A percentile compares a stretch with the other conserved stretches of the same genome.
Conservation (phyloP, 2,329 filamentous ascomycete species). For the Penicillium sp. region DNA sequence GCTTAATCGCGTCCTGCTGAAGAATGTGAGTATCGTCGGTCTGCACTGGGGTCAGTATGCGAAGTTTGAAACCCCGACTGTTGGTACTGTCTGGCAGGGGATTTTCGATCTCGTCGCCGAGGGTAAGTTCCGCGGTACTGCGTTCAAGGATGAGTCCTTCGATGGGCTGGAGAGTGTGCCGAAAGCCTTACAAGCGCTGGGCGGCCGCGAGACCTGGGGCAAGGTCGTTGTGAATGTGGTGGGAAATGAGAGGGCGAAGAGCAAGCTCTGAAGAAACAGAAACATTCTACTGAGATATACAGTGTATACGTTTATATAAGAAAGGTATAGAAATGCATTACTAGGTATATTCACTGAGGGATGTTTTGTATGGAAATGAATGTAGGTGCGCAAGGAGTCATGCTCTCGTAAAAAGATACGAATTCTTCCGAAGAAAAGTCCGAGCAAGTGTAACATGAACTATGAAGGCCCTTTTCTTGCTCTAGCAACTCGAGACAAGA, state of each 20-base stretch:
- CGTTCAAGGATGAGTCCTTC: constrained; percentile 76
- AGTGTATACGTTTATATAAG: not conserved
- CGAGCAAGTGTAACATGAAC: constrained; percentile 40
- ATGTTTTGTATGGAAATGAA: constrained; percentile 7
- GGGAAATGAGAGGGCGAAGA: constrained; percentile 59
- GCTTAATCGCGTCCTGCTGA: constrained; percentile 85
- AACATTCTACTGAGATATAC: not conserved
- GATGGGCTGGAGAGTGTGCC: constrained; percentile 75
- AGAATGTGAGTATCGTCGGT: constrained; percentile 87
- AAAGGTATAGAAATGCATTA: not conserved
- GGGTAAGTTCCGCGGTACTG: constrained; percentile 75
- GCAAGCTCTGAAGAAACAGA: constrained; percentile 29
- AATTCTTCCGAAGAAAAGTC: constrained; percentile 12
- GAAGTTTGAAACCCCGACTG: constrained; percentile 63
- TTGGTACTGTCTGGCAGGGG: constrained; percentile 72
- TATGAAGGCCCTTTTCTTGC: constrained; percentile 43
- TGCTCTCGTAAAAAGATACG: constrained; percentile 36
- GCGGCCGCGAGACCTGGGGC: constrained; percentile 81
- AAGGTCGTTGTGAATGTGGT: constrained; percentile 89
- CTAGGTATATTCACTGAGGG: not conserved
- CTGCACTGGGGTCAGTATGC: constrained; percentile 88
- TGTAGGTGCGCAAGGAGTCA: constrained; percentile 46
- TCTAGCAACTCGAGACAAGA: constrained; percentile 33
- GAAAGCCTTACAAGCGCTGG: constrained; percentile 69
- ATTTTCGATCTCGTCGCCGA: constrained; percentile 70